phyloP scores from a whole-genome alignment of 805 yeast genomes.

The Saturnispora halmiae region DNA sequence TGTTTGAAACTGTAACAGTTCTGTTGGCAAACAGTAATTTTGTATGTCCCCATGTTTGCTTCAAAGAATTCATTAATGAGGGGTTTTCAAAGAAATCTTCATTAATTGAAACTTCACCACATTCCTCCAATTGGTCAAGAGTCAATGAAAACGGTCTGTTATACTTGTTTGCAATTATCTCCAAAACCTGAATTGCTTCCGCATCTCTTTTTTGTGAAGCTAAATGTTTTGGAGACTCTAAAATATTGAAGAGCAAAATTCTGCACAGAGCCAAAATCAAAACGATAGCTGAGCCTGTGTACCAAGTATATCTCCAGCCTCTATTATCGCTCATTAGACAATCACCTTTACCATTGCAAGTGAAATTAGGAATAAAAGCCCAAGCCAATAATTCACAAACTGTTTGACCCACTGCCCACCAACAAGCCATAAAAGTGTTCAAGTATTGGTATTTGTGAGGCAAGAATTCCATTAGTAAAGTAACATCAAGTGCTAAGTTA shows the following conservation, averaged over 20 bases:
- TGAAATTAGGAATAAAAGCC: conserved; percentile 44
- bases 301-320: conserved; percentile 58
- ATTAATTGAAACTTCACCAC: conserved; percentile 32
- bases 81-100: conserved; percentile 19
- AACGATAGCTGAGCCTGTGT: conserved; percentile 45
- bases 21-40: conserved; percentile 39
- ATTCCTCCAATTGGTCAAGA: conserved; percentile 35
- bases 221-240: conserved; percentile 49
- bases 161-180: conserved; percentile 40
- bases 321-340: conserved; percentile 40
- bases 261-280: conserved; percentile 40
- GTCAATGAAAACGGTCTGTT: conserved; percentile 34
- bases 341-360: conserved; percentile 35
- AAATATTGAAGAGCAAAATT: conserved; percentile 35
- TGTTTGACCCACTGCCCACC: conserved; percentile 60
- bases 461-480: conserved; percentile 44
- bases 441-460: conserved; percentile 45
- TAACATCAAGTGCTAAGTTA: conserved; percentile 45
- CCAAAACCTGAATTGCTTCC: conserved; percentile 36
- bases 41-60: conserved; percentile 31
- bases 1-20: conserved; percentile 35
- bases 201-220: conserved; percentile 41
- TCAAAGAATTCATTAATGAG: conserved; percentile 15
- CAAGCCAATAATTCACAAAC: conserved; percentile 43
- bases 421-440: conserved; percentile 44